These are phyloP conservation scores for Tolypocladium pustulatum DNA, from an alignment of 2,329 filamentous ascomycete genomes.

Conservation along the genomic window DNA sequence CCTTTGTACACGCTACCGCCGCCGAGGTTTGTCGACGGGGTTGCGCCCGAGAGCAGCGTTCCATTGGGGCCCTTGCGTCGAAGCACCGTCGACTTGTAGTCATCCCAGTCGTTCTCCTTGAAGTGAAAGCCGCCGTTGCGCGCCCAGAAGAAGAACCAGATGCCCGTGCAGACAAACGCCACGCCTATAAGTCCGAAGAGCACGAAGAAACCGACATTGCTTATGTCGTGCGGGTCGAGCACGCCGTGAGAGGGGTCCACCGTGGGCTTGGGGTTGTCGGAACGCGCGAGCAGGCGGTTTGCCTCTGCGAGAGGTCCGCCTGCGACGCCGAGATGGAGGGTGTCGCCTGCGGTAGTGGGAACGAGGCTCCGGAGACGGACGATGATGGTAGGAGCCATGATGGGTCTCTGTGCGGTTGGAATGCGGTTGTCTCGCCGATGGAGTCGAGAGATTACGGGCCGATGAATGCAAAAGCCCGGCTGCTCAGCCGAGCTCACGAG, in stretches of 20 bases:
- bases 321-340: slow-evolving; percentile 15
- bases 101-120: slow-evolving; percentile 83
- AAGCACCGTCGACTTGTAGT: slow-evolving; percentile 93
- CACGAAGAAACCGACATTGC: slow-evolving; percentile 65
- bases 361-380: slow-evolving; percentile 19
- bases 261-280: slow-evolving; percentile 13
- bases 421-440: slow-evolving; percentile 8
- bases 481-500: slow-evolving; percentile 15
- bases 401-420: slow-evolving; percentile 7
- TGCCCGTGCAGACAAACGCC: slow-evolving; percentile 59
- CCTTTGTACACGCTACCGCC: slow-evolving; percentile 78
- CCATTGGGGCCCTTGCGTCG: slow-evolving; percentile 84
- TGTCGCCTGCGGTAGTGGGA: slow-evolving; percentile 10
- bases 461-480: slow-evolving; percentile 4
- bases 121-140: slow-evolving; percentile 92
- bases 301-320: slow-evolving; percentile 31
- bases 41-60: slow-evolving; percentile 72
- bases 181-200: slow-evolving; percentile 78
- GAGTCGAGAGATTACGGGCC: background rate
- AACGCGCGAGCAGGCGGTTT: slow-evolving; percentile 28
- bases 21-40: slow-evolving; percentile 72
- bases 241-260: slow-evolving; percentile 34
- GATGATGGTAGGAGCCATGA: slow-evolving; percentile 31
- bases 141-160: slow-evolving; percentile 99
- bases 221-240: slow-evolving; percentile 45